Evolutionary conservation across 2,329 filamentous ascomycete genomes (phyloP).

Genomic region (Neophaeococcomyces aloes): DNA sequence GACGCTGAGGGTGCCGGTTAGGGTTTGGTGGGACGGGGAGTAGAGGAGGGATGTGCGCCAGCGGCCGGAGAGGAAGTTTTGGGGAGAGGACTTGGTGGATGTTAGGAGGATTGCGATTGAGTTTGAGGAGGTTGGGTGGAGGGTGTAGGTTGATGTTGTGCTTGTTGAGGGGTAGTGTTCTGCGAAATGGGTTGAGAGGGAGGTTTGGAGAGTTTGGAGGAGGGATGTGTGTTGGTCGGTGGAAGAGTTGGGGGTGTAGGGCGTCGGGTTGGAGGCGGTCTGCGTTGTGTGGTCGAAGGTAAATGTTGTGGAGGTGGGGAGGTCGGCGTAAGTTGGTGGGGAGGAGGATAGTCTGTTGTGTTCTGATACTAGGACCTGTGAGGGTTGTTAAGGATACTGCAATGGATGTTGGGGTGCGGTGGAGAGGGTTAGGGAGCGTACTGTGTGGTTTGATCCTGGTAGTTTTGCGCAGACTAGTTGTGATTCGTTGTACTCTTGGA

Average conservation of each 20-base stretch:
- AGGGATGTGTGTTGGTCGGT: slow-evolving; percentile 71
- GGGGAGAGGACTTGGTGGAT: slow-evolving; percentile 93
- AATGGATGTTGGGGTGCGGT: neutral
- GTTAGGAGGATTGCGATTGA: slow-evolving; percentile 74
- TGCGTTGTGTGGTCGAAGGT: slow-evolving; percentile 75
- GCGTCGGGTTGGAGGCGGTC: slow-evolving; percentile 75
- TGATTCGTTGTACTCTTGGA: slow-evolving; percentile 91
- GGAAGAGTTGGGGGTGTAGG: slow-evolving; percentile 63
- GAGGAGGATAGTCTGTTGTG: slow-evolving; percentile 63
- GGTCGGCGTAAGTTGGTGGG: slow-evolving; percentile 84
- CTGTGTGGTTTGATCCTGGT: slow-evolving; percentile 70
- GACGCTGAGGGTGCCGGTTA: slow-evolving; percentile 76
- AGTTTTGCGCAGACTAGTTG: slow-evolving; percentile 85
- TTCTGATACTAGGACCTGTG: slow-evolving; percentile 64
- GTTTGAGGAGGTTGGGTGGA: slow-evolving; percentile 32
- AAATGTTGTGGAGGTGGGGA: slow-evolving; percentile 79
- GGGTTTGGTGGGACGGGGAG: slow-evolving; percentile 53
- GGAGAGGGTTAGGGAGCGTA: slow-evolving; percentile 29
- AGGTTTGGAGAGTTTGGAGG: slow-evolving; percentile 66
- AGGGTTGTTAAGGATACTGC: neutral
- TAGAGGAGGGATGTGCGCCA: slow-evolving; percentile 86
- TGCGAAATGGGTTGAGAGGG: slow-evolving; percentile 60
- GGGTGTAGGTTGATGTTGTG: slow-evolving; percentile 60
- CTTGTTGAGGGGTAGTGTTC: slow-evolving; percentile 70
- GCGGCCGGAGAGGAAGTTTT: slow-evolving; percentile 98